Evolutionary conservation across 345 rosid genomes (phyloP), one percentile per base, ranked within the genome.

Genomic region (Eucalyptus virginea): DNA sequence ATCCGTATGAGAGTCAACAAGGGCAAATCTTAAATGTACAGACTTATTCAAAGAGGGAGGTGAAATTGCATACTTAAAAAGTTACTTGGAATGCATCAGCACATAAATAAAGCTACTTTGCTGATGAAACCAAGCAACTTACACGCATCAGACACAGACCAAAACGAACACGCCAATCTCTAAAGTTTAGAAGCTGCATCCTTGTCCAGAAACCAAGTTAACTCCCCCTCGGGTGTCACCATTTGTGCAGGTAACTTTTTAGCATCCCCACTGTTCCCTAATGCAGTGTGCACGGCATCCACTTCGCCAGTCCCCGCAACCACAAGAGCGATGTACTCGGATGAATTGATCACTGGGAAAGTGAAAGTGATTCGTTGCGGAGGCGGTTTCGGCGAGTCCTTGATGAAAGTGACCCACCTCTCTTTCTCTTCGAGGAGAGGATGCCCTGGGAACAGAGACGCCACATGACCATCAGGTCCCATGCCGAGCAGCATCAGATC

Each of bases 401-500:
- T 91, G 88, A 98, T 93, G 92, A 87, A 94, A 87, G 96, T 90
- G 47, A 96, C 97, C 99, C 99, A 98, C 89, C 93, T 97, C 93
- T 94, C 87, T 4, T 87, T 94, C 94, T 98, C 98, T 13, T 92
- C 88, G 52, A 95, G 87, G 47, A 97, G 96, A 44, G 91, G 92
- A 77, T 98, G 98, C 58, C 97, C 97, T 0, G 98, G 99, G 90
- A 97, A 97, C 10, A 96, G 90, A 2, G 99, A 98, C 9, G 99
- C 99, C 17, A 98, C 93, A 2, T 98, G 99, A 18, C 99, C 99
- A 90, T 97, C 99, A 8, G 99, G 98, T 2, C 99, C 99, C 97
- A 96, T 94, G 47, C 99, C 99, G 2, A 97, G 92, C 90, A 96
- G 97, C 94, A 94, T 93, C 88, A 96, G 93, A 92, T 98, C 99